Percentiles rank a stretch among this genome's conserved stretches.
phyloP scores from a whole-genome alignment of 2,329 filamentous ascomycete genomes.

The Cercospora berteroae region DNA sequence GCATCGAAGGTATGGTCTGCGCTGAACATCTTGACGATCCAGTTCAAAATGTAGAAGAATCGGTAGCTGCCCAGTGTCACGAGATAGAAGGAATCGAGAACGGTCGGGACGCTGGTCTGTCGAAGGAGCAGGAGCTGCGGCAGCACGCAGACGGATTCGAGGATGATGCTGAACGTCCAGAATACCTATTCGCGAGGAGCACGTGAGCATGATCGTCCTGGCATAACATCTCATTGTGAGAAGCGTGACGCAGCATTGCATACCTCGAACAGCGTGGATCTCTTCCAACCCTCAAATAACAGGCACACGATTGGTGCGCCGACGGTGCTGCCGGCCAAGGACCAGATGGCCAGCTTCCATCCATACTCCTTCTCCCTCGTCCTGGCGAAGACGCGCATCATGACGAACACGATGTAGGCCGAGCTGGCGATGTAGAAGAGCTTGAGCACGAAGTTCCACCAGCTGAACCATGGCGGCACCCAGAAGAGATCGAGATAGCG shows the following conservation, averaged over 20 bases:
- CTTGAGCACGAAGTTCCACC: conserved; percentile 81
- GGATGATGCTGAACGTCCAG: conserved; percentile 85
- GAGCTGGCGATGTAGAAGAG: conserved; percentile 82
- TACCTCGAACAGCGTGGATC: conserved; percentile 30
- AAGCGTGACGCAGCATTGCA: background rate
- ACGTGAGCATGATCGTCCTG: conserved; percentile 4
- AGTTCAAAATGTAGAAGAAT: conserved; percentile 85
- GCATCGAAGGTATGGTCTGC: conserved; percentile 56
- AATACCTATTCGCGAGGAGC: conserved; percentile 56
- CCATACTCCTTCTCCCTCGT: conserved; percentile 87
- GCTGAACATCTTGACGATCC: conserved; percentile 64
- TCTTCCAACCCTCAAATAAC: conserved; percentile 55
- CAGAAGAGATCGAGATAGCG: conserved; percentile 75
- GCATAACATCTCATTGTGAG: background rate
- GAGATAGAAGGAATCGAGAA: conserved; percentile 96
- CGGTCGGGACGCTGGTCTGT: conserved; percentile 92
- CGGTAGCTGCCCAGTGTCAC: conserved; percentile 84
- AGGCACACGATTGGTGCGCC: conserved; percentile 71
- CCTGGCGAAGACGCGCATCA: conserved; percentile 81
- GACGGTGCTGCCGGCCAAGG: conserved; percentile 63
- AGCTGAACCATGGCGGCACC: conserved; percentile 37
- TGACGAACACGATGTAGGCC: conserved; percentile 80
- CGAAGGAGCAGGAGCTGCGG: conserved; percentile 88
- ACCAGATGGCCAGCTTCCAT: conserved; percentile 82
- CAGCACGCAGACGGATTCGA: conserved; percentile 86